Evolutionary conservation across 129 eudicot species (phyloP), one percentile per base, ranked within the genome.

Genomic region (Deinandra increscens): DNA sequence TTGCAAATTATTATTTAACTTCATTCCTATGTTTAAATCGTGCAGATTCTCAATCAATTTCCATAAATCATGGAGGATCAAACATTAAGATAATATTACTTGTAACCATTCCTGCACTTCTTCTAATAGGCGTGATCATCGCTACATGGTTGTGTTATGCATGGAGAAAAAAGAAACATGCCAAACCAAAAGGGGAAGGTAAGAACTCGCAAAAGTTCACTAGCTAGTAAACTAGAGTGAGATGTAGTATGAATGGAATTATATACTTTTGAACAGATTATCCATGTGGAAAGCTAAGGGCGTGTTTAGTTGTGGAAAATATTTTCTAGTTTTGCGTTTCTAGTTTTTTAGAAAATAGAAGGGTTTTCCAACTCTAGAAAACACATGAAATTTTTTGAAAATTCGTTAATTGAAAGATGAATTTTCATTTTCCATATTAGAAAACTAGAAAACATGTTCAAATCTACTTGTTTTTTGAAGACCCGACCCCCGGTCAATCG

Each of bases 101-200:
- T 42, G 29, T 75, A 33, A 29, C 9, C 37, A 31, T 45, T 11
- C 18, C 36, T 17, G 79, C 54, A 31, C 31, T 68, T 17, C 38
- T 80, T 73, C 66, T 80, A 38, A 23, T 80, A 50, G 69, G 79
- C 14, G 60, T 83, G 50, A 41, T 50, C 0, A 17, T 50, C 12
- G 73, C 62, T 53, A 44, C 78, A 37, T 39, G 68, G 61, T 76
- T 71, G 36, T 43, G 45, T 15, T 71, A 33, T 41, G n/a, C 19
- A 22, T 50, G 72, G 42, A 75, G 66, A 64, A 79, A 75, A 71
- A 79, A 64, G 72, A 45, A 45, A 54, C 48, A 26, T 17, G 10
- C 31, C 50, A 19, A 22, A 61, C 54, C 50, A 50, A 51, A 2
- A 9, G 55, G 19, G 18, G 38, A 50, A 62, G 82, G 88, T 76